These are phyloP conservation scores for Botrytis porri DNA, from an alignment of 2,329 filamentous ascomycete species.

Conservation along the genomic window DNA sequence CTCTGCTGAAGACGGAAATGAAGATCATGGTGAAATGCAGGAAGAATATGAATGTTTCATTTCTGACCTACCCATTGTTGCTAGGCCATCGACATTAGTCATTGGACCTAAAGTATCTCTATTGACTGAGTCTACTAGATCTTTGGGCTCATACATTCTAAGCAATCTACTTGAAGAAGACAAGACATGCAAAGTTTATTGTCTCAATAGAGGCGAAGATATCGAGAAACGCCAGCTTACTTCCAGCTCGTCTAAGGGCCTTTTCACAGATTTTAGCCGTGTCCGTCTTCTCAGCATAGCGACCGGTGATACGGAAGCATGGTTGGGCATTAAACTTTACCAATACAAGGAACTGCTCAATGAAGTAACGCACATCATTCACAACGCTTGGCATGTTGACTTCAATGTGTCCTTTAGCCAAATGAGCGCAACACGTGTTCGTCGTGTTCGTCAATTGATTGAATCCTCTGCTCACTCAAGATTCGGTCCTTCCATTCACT, in stretches of 20 bases:
- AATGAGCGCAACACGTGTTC: conserved; percentile 28
- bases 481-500: conserved; percentile 20
- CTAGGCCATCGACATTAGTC: background rate
- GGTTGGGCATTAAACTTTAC: conserved; percentile 45
- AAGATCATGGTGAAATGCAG: background rate
- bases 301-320: conserved; percentile 40
- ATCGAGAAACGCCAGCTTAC: conserved; percentile 21
- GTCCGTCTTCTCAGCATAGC: conserved; percentile 50
- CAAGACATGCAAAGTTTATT: conserved; percentile 44
- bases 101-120: conserved; percentile 27
- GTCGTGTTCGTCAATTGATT: conserved; percentile 9
- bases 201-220: conserved; percentile 44
- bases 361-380: conserved; percentile 8
- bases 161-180: conserved; percentile 37
- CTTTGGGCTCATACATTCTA: conserved; percentile 48
- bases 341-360: conserved; percentile 11
- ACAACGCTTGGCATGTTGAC: conserved; percentile 42
- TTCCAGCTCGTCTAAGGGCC: background rate
- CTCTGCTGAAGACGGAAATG: background rate
- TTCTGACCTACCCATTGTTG: conserved; percentile 7
- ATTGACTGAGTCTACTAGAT: conserved; percentile 50
- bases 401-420: conserved; percentile 37
- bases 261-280: conserved; percentile 31
- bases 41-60: background rate
- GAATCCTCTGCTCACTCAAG: conserved; percentile 13